phyloP scores from a whole-genome alignment of 371 early-diverging fungal genomes.

The Sporodiniella umbellata region DNA sequence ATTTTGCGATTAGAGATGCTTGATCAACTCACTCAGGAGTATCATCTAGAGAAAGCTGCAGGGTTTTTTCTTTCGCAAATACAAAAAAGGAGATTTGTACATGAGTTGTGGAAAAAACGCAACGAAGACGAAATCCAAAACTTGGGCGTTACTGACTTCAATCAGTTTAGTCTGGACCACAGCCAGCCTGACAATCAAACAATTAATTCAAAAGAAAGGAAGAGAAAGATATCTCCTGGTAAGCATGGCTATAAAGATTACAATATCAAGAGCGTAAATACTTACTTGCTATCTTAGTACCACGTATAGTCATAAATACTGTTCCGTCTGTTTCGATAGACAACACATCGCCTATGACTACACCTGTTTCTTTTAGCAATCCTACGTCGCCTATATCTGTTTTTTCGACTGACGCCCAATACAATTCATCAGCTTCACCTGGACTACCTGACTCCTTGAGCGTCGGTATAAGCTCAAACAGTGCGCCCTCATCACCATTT shows the following conservation, averaged over 20 bases:
- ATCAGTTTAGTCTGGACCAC: constrained; percentile 8
- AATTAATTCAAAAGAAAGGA: constrained; percentile 1
- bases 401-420: constrained; percentile 13
- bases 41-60: constrained; percentile 42
- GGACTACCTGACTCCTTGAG: constrained; percentile 14
- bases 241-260: neutral
- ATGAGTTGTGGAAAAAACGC: constrained; percentile 39
- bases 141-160: constrained; percentile 17
- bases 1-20: constrained; percentile 41
- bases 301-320: constrained; percentile 38
- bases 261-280: neutral
- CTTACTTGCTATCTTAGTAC: constrained; percentile 12
- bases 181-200: constrained; percentile 3
- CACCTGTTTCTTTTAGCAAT: constrained; percentile 4
- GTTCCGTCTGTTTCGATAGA: constrained; percentile 8
- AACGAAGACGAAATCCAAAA: constrained; percentile 41
- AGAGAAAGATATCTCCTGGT: constrained; percentile 16
- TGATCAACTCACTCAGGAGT: constrained; percentile 37
- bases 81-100: constrained; percentile 38
- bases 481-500: constrained; percentile 20
- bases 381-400: constrained; percentile 35
- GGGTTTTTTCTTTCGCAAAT: constrained; percentile 41
- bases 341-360: constrained; percentile 9
- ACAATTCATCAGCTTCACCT: constrained; percentile 2
- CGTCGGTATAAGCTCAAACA: constrained; percentile 19